Base-by-base conservation (phyloP, 805 yeast genomes). In the Zygoascus bituminiphila region DNA sequence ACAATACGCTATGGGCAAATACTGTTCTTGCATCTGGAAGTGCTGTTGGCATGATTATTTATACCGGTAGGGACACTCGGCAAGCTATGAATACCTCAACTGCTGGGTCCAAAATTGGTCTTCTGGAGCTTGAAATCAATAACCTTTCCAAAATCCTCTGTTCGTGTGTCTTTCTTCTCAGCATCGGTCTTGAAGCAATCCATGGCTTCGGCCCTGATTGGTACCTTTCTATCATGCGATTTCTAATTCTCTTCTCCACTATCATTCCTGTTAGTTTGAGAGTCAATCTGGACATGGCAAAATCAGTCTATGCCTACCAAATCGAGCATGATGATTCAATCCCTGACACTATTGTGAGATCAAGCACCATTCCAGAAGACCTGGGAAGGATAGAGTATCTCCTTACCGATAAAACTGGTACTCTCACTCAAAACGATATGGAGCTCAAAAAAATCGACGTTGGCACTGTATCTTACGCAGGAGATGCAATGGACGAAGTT, bases 301-400 rank as follows among this genome's bases (percentile, higher is more conserved):
- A 93, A 64, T 82, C 96, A 0, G 97, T 93, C 1, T 93, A 93
- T 62, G 96, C 98, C 1, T 81, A 86, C 51, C 96, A 93, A 63
- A 93, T 94, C 53, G 95, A 93, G 63, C 88, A 86, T 52, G 99
- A 93, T 63, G 54, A 62, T 14, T 73, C 80, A 3, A 93, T 93
- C 17, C 82, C 87, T 1, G 87, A 81, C 6, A 89, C 98, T 0
- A 79, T 94, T 46, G 99, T 94, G 4, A 79, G 99, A 62, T 93
- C 98, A 1, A 87, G 96, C 49, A 94, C 98, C 0, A 93, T 93
- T 41, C 98, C 98, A 1, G 99, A 93, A 65, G 99, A 93, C 67
- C 72, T 93, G 54, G 99, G 99, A 23, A 75, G 99, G 57, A 85
- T 93, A 40, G 98, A 93, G 65, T 93, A 93, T 63, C 67, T 93